Base-by-base conservation (phyloP, 306 rosid genomes). In the Cotoneaster glaucophyllus region DNA sequence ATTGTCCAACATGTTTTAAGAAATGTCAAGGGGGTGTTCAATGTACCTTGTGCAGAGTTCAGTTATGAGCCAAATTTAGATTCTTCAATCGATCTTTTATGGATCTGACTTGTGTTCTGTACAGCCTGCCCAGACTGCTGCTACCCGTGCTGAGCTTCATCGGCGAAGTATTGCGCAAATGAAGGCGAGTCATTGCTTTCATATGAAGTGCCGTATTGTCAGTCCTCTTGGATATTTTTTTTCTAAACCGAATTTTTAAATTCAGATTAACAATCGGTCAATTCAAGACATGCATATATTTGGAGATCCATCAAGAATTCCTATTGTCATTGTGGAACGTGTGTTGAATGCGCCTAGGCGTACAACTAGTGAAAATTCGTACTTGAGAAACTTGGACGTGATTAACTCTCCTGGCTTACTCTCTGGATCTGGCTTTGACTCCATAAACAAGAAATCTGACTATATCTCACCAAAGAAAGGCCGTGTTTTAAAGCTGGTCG, bases 211-310 rank as follows among this genome's bases (percentile, higher is more conserved):
- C 32, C 77, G 57, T 72, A 8, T 66, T 67, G 67, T 80, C 68
- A 26, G 22, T 74, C 17, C 43, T 19, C 3, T 74, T 11, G 53
- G 18, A 26, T 28, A 28, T 21, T 43, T 37, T 37, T 71, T 74
- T 79, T 71, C 19, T 70, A 61, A 73, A 66, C 74, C 32, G 22
- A 29, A 70, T 24, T 69, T 64, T 71, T 81, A n/a, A 74, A 25
- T 81, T 73, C 91, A 94, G 98, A 87, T 94, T 76, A 92, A 92
- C 84, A 88, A 64, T 84, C 80, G 88, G 65, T 92, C 97, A 78
- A 85, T 92, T 77, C 98, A 94, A 90, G 98, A 94, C 85, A 81
- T 94, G 95, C 91, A 90, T 70, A 86, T 94, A 78, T 94, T 90
- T 79, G 94, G 88, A 77, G 91, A 92, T 85, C 93, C 93, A 74